Conservation (phyloP, 345 rosid species). For the Hirschfeldia incana region DNA sequence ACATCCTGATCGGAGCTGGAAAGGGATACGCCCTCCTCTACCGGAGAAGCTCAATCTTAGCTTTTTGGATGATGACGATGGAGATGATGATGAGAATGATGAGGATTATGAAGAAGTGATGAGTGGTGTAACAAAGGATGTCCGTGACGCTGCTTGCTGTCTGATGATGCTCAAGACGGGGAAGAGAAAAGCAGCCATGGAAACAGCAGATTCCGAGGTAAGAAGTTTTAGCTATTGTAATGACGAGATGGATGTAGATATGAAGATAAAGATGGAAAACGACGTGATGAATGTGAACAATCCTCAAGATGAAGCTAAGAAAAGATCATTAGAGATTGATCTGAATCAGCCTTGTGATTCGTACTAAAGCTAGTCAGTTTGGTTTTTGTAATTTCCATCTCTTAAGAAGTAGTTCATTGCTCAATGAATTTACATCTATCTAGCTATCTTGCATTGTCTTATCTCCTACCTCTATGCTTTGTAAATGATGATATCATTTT, state of each 20-base stretch:
- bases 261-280: slow-evolving; percentile 25
- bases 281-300: slow-evolving; percentile 1
- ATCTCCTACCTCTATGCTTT: slow-evolving; percentile 9
- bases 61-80: not conserved
- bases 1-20: slow-evolving; percentile 72
- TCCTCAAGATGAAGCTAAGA: slow-evolving; percentile 15
- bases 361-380: not conserved
- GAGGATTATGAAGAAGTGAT: slow-evolving; percentile 10
- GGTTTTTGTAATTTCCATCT: not conserved
- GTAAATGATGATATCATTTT: slow-evolving; percentile 15
- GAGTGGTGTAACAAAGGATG: slow-evolving; percentile 21
- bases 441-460: slow-evolving; percentile 14
- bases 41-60: not conserved
- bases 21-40: slow-evolving; percentile 55
- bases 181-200: not conserved
- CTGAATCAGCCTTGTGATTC: slow-evolving; percentile 25
- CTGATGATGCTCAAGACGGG: slow-evolving; percentile 21
- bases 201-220: slow-evolving; percentile 13
- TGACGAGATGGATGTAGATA: slow-evolving; percentile 19
- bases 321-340: slow-evolving; percentile 35
- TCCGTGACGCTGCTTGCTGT: slow-evolving; percentile 25
- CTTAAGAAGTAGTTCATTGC: not conserved
- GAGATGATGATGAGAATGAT: not conserved
- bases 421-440: slow-evolving; percentile 2
- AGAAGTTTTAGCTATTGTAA: slow-evolving; percentile 19